Evolutionary conservation across 2,329 filamentous ascomycete genomes (phyloP).

Genomic region (Escovopsis sp.): DNA sequence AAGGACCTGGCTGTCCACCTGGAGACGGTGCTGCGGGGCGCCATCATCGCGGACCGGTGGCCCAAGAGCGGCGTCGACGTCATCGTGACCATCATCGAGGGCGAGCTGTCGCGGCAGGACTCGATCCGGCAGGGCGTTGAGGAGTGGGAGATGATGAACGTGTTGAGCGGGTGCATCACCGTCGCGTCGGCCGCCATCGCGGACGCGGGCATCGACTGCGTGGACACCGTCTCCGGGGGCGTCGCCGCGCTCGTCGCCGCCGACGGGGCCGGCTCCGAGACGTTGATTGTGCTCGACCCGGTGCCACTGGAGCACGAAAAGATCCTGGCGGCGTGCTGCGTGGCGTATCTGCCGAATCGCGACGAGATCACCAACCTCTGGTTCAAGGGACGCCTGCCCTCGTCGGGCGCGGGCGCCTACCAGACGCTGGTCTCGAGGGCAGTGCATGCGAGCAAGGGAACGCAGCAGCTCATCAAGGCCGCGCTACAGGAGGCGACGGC

Average conservation of each 20-base stretch:
- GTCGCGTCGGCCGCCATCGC: slow-evolving; percentile 85
- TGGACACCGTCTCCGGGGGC: slow-evolving; percentile 79
- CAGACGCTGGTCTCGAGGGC: slow-evolving; percentile 23
- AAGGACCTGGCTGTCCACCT: slow-evolving; percentile 82
- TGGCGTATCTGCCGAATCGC: slow-evolving; percentile 72
- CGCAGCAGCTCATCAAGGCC: slow-evolving; percentile 15
- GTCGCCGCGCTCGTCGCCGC: slow-evolving; percentile 61
- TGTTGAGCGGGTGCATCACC: slow-evolving; percentile 81
- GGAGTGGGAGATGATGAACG: slow-evolving; percentile 81
- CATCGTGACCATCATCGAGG: slow-evolving; percentile 82
- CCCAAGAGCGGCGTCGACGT: slow-evolving; percentile 98
- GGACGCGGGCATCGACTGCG: slow-evolving; percentile 90
- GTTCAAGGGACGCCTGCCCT: slow-evolving; percentile 59
- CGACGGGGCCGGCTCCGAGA: slow-evolving; percentile 12
- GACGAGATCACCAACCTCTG: slow-evolving; percentile 93
- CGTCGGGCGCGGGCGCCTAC: slow-evolving; percentile 20
- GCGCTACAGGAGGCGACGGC: slow-evolving; percentile 22
- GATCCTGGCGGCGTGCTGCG: slow-evolving; percentile 71
- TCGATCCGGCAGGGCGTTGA: slow-evolving; percentile 37
- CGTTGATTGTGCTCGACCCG: slow-evolving; percentile 58
- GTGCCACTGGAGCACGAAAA: slow-evolving; percentile 65
- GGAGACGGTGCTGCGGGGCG: slow-evolving; percentile 77
- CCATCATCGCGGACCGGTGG: slow-evolving; percentile 87
- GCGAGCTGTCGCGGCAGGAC: slow-evolving; percentile 60
- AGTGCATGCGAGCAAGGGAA: slow-evolving; percentile 26